Base-by-base conservation (phyloP, 202 grass and related monocot genomes). In the Thinopyrum obtusiflorum region DNA sequence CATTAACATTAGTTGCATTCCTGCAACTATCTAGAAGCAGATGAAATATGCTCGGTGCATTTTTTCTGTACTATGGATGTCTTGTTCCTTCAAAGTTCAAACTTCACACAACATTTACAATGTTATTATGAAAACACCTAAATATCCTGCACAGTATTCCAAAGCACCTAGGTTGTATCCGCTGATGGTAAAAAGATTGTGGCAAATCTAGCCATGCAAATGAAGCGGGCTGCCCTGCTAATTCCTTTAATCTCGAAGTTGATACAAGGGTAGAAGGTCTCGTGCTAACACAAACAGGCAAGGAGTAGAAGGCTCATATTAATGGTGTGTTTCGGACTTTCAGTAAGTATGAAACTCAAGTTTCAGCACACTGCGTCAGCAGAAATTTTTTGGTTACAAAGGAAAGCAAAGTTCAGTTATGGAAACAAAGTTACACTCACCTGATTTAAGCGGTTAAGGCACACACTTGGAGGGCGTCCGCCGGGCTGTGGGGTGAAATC, bases 361-460 rank as follows among this genome's bases (percentile, higher is more conserved):
- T 35, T 69, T 69, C 35, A 70, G 20, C 66, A 9, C 18, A 68
- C 13, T 1, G 32, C 33, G 18, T 21, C 33, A 69, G 4, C 20
- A 13, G 32, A 70, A 23, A 2, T 23, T 23, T 40, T 12, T 40
- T 23, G 4, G 29, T 23, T 37, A 3, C 35, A 24, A 39, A 40
- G 14, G 73, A 5, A 84, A 55, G n/a, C 8, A 72, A 13, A 59
- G 65, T 25, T 1, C 61, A 62, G 6, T 77, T 60, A n/a, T 32
- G 3, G 5, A 24, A 78, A 53, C 21, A 77, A 70, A 83, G 40
- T 46, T 84, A 55, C 33, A 9, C n/a, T 80, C 61, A 91, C 97
- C 92, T 96, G 93, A 89, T 99, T 96, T 82, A 96, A 84, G 65
- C 93, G 97, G 76, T 96, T 94, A 70, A 99, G 92, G 79, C 93